Evolutionary conservation across 2,329 filamentous ascomycete genomes (phyloP).

Genomic region (Phyllosticta citribraziliensis): DNA sequence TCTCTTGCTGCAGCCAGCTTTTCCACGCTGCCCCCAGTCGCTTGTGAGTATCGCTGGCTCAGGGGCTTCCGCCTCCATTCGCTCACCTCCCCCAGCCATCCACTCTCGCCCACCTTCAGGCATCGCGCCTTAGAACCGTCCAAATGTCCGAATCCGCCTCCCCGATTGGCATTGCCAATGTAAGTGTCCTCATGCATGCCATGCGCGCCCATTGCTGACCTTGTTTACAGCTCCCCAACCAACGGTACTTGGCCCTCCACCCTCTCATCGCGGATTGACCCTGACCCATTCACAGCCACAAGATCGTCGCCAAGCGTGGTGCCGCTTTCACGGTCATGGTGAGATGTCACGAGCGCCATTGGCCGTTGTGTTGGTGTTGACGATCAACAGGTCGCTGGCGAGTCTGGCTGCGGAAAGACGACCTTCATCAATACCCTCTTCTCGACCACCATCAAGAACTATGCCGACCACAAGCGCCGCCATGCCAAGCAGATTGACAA

Average conservation of each 20-base stretch:
- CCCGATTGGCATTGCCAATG: conserved; percentile 66
- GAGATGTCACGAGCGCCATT: conserved; percentile 21
- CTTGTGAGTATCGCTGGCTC: conserved; percentile 3
- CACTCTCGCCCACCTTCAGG: conserved; percentile 1
- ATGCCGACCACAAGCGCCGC: conserved; percentile 98
- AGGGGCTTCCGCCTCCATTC: conserved; percentile 3
- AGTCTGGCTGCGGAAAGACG: conserved; percentile 97
- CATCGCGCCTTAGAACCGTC: conserved; percentile 12
- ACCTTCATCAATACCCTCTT: conserved; percentile 99
- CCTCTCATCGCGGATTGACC: conserved; percentile 5
- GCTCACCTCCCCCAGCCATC: conserved; percentile 7
- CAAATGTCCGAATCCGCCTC: conserved; percentile 55
- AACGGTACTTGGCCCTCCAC: conserved; percentile 40
- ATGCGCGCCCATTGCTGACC: conserved; percentile 23
- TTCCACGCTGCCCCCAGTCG: background rate
- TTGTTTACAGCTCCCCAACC: conserved; percentile 51
- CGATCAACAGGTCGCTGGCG: conserved; percentile 71
- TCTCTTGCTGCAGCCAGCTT: background rate
- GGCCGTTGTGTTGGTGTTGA: conserved; percentile 19
- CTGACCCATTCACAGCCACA: conserved; percentile 45
- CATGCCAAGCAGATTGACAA: conserved; percentile 99
- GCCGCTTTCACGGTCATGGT: conserved; percentile 99
- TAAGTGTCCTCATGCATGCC: conserved; percentile 33
- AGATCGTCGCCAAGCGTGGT: conserved; percentile 72
- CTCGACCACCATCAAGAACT: conserved; percentile 99